A percentile compares a stretch with the other conserved stretches of the same genome.
phyloP scores from a whole-genome alignment of 768 basidiomycete species.

The Coprinellus micaceus region DNA sequence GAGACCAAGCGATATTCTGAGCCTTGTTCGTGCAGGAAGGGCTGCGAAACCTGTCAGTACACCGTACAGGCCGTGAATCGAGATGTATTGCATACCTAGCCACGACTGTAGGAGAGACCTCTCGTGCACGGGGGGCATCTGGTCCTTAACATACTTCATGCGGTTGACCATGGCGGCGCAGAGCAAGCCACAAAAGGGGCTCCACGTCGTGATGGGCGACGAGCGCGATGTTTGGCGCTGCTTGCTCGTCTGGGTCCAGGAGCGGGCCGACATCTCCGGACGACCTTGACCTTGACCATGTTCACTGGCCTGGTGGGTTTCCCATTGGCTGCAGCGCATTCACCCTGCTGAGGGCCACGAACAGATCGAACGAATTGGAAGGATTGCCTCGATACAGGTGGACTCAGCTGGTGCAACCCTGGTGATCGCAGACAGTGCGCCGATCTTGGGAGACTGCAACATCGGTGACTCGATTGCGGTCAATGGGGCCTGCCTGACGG shows the following conservation, averaged over 20 bases:
- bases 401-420: conserved; percentile 80
- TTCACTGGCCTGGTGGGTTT: conserved; percentile 73
- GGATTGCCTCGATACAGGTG: conserved; percentile 57
- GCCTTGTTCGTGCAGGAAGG: conserved; percentile 51
- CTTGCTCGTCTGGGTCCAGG: neutral
- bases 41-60: conserved; percentile 29
- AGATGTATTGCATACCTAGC: conserved; percentile 23
- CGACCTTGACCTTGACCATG: conserved; percentile 37
- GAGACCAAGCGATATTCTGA: conserved; percentile 46
- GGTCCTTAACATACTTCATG: conserved; percentile 4
- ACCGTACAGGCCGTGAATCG: conserved; percentile 7
- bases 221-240: conserved; percentile 1
- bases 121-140: conserved; percentile 18
- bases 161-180: neutral
- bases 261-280: neutral
- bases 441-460: conserved; percentile 83
- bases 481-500: conserved; percentile 87
- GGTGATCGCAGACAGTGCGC: conserved; percentile 63
- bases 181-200: no score
- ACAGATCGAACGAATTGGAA: conserved; percentile 89
- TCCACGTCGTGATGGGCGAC: neutral
- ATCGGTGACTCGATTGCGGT: conserved; percentile 94
- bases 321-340: neutral
- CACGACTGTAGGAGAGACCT: conserved; percentile 38
- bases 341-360: conserved; percentile 1